Evolutionary conservation across 495 filamentous ascomycete species (phyloP).

Genomic region (Gamarada debralockiae): DNA sequence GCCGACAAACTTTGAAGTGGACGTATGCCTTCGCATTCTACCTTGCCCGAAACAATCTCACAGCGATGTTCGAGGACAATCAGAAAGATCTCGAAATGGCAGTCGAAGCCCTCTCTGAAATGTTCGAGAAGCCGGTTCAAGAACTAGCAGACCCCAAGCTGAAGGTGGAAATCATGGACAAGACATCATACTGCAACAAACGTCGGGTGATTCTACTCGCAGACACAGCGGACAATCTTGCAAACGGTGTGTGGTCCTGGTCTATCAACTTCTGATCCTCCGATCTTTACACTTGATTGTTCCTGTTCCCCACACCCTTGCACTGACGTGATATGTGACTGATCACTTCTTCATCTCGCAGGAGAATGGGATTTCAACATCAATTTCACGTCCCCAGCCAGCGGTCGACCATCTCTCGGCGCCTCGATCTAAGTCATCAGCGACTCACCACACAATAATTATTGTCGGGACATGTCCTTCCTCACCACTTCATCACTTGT

Average conservation of each 20-base stretch:
- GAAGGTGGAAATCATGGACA: constrained; percentile 97
- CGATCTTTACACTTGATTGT: constrained; percentile 20
- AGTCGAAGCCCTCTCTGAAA: constrained; percentile 89
- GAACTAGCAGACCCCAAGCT: constrained; percentile 69
- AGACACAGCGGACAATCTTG: constrained; percentile 88
- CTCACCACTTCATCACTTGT: not conserved
- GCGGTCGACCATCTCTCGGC: constrained; percentile 1
- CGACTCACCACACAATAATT: not conserved
- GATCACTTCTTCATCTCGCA: constrained; percentile 15
- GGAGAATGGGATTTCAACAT: constrained; percentile 36
- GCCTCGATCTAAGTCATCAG: not conserved
- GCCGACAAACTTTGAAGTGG: constrained; percentile 97
- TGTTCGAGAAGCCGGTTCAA: constrained; percentile 92
- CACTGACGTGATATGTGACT: constrained; percentile 10
- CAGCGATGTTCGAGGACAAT: constrained; percentile 97
- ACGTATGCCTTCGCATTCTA: constrained; percentile 99
- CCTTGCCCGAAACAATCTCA: constrained; percentile 88
- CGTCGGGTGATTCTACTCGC: constrained; percentile 82
- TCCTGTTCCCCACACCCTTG: constrained; percentile 12
- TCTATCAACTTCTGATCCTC: constrained; percentile 24
- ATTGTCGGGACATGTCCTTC: not conserved
- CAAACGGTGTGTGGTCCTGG: constrained; percentile 62
- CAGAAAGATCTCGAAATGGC: constrained; percentile 97
- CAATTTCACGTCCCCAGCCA: constrained; percentile 16
- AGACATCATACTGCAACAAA: constrained; percentile 93